Percentiles rank a stretch among this genome's conserved stretches.
Evolutionary conservation across 2,329 filamentous ascomycete genomes (phyloP).

Genomic region (Penicillium sp.): DNA sequence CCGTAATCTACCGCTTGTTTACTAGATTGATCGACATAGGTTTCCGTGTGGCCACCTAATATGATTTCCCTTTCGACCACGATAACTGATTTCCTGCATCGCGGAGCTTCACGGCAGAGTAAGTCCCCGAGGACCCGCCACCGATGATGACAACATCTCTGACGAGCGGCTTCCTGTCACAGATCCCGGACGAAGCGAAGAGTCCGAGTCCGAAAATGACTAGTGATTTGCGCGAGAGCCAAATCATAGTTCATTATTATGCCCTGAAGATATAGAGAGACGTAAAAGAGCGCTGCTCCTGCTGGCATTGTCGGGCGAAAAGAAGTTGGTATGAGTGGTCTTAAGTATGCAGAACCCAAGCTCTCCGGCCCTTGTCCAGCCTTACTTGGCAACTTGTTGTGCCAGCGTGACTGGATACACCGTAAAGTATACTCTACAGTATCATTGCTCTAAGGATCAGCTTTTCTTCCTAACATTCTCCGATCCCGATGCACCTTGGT

Average conservation of each 20-base stretch:
- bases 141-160: slow-evolving; percentile 22
- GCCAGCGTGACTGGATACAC: not conserved
- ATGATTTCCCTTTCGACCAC: slow-evolving; percentile 40
- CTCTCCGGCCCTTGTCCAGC: not conserved
- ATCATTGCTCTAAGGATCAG: too few species aligned
- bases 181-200: slow-evolving; percentile 17
- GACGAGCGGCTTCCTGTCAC: slow-evolving; percentile 17
- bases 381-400: not conserved
- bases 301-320: not conserved
- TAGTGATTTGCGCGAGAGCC: not conserved
- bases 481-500: too few species aligned
- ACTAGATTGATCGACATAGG: slow-evolving; percentile 33
- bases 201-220: not conserved
- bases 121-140: slow-evolving; percentile 16
- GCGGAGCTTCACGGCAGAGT: slow-evolving; percentile 23
- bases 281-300: not conserved
- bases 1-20: slow-evolving; percentile 37
- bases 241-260: not conserved
- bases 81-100: slow-evolving; percentile 37
- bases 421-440: not conserved
- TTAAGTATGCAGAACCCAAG: not conserved
- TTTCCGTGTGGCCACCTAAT: slow-evolving; percentile 42
- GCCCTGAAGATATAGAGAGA: not conserved
- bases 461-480: too few species aligned
- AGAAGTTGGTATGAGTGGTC: not conserved